phyloP scores from a whole-genome alignment of 495 filamentous ascomycete genomes.

The Xylaria cubensis region DNA sequence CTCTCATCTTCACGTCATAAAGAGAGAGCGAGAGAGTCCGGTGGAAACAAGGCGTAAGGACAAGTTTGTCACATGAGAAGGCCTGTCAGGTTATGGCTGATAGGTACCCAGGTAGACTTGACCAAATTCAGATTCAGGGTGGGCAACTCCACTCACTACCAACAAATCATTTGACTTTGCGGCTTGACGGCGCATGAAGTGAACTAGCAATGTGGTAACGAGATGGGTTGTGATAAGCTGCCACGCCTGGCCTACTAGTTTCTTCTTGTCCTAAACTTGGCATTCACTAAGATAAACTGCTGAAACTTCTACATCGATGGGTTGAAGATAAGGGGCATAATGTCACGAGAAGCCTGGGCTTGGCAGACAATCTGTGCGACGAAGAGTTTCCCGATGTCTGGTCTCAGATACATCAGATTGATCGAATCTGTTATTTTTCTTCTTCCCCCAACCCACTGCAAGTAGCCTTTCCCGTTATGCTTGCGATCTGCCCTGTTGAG shows the following conservation, averaged over 20 bases:
- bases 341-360: neutral
- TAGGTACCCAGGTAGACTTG: neutral
- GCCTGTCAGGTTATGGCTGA: neutral
- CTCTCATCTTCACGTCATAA: slow-evolving; percentile 1
- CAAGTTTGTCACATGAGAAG: slow-evolving; percentile 3
- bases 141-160: slow-evolving; percentile 18
- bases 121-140: slow-evolving; percentile 14
- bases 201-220: slow-evolving; percentile 1
- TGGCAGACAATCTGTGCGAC: neutral
- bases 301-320: neutral
- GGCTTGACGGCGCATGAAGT: slow-evolving; percentile 1
- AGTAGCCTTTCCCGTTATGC: neutral
- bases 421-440: too few species aligned
- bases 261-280: slow-evolving; percentile 14
- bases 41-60: slow-evolving; percentile 3
- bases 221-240: slow-evolving; percentile 6
- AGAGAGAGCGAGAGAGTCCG: neutral
- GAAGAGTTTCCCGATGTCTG: neutral
- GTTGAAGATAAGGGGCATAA: neutral
- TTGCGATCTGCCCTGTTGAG: slow-evolving; percentile 1
- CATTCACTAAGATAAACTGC: neutral
- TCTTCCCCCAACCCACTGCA: neutral
- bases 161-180: slow-evolving; percentile 13
- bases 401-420: too few species aligned
- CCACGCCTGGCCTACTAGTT: slow-evolving; percentile 1